Base-by-base conservation (phyloP, 2,329 filamentous ascomycete genomes). In the Xylaria sp. region DNA sequence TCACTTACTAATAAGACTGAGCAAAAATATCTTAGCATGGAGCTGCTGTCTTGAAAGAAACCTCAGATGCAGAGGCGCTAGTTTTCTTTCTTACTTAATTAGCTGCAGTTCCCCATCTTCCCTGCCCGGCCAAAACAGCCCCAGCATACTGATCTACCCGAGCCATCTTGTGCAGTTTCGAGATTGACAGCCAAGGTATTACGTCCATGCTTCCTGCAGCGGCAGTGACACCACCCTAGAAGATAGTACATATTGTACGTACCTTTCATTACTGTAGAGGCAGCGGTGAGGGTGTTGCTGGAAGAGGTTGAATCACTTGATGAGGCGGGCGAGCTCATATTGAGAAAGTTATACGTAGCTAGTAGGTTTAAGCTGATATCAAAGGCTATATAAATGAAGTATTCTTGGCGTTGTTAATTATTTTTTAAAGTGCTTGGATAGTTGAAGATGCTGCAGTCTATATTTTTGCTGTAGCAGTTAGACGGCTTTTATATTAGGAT, bases 101-200 rank as follows among this genome's bases (percentile, higher is more conserved):
- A 72, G 6, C 50, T 15, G 42, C 70, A 72, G 11, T 42, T 1
- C 20, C 70, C 70, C 2, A 67, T 64, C 20, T 42, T 33, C 2
- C 17, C 38, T 11, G 51, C 42, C 5, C 70, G 63, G 31, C 68
- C 65, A 10, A 45, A 31, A 15, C 70, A 72, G 22, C 67, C 70
- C 2, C 56, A 63, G 27, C 70, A 72, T 2, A 72, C n/a, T 25
- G 11, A 25, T 44, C 67, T 56, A 3, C 49, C 56, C 1, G 51
- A 57, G 17, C 64, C 58, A 20, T 51, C 55, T 27, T 38, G 31
- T 15, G 63, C 61, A 17, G 2, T 22, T 17, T 33, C 5, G 0
- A 63, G 25, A 3, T 65, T 39, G 5, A 11, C 7, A 22, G 29
- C 5, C 2, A 58, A 38, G 11, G 44, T 57, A 5, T 3, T 1